Percentiles rank a stretch among this genome's conserved stretches.
Conservation (phyloP, 176 grass and related monocot species). For the Oryza rufipogon region DNA sequence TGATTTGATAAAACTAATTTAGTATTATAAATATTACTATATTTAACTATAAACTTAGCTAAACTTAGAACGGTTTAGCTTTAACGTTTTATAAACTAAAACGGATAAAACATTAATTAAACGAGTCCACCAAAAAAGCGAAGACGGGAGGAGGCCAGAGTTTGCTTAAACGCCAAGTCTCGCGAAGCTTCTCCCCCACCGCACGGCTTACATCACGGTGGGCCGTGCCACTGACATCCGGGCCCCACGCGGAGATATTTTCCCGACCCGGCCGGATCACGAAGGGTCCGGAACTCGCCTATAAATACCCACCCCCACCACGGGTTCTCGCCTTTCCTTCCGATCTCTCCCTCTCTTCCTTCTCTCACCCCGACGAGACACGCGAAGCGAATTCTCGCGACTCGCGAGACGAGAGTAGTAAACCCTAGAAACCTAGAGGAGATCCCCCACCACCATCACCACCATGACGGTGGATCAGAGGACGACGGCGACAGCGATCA, state of each 20-base stretch:
- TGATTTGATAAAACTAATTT: too few species aligned
- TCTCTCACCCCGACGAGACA: neutral
- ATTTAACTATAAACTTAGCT: too few species aligned
- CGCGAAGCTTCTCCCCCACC: conserved; percentile 29
- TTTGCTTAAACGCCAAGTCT: conserved; percentile 48
- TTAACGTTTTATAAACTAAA: too few species aligned
- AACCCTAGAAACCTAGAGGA: conserved; percentile 11
- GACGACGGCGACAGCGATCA: neutral
- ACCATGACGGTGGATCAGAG: conserved; percentile 47
- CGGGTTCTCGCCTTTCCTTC: fast-evolving
- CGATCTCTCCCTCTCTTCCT: too few species aligned
- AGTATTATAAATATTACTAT: too few species aligned
- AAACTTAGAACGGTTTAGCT: too few species aligned
- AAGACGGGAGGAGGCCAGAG: neutral
- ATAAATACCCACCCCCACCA: conserved; percentile 19
- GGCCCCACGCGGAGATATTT: conserved; percentile 39
- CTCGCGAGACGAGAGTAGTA: neutral
- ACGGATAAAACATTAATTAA: too few species aligned
- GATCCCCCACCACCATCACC: neutral
- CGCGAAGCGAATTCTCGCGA: too few species aligned
- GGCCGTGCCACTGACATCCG: fast-evolving
- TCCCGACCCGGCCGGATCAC: neutral
- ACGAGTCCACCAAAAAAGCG: too few species aligned
- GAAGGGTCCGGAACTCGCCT: neutral
- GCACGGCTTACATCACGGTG: conserved; percentile 38